Base-by-base conservation (phyloP, 495 filamentous ascomycete genomes). In the Lentithecium fluviatile region DNA sequence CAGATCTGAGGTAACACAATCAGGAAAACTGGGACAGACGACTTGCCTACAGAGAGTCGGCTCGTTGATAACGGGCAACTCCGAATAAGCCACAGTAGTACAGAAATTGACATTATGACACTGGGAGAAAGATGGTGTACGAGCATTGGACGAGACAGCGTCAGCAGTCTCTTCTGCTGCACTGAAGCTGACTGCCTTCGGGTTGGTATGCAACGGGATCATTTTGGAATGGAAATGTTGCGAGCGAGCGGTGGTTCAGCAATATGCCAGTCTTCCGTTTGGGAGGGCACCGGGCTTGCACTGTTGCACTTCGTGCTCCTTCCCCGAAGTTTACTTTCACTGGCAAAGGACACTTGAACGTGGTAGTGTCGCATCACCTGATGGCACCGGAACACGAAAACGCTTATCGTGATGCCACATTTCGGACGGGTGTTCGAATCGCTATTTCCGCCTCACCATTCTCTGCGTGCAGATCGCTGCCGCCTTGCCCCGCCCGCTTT, bases 351-450 rank as follows among this genome's bases (percentile, higher is more conserved):
- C n/a, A n/a, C n/a, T n/a, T n/a, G n/a, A 32, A 32, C 29, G 29
- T 32, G 29, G 29, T n/a, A n/a, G n/a, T n/a, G n/a, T n/a, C n/a
- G 10, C 29, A 32, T 32, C 29, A 32, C 29, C 29, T 32, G 29
- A 32, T 10, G 3, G 34, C 5, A 10, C 26, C 29, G 19, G 43
- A 38, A 26, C 26, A 40, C 53, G 38, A 46, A 3, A 45, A 45
- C 53, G 40, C 26, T 56, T 46, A 47, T 56, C 53, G 37, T 46
- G 38, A 47, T 13, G 43, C 21, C 24, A 19, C 43, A 37, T 17
- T n/a, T 20, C 51, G 1, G 20, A 58, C 19, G 34, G 54, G 45
- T 32, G 25, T 36, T 58, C 1, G 21, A 48, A 24, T 52, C 49
- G 32, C 26, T 21, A 32, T 10, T 48, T 12, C 10, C 23, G 42